These are phyloP conservation scores for Stellera chamaejasme DNA, from an alignment of 345 rosid species.

Conservation along the genomic window DNA sequence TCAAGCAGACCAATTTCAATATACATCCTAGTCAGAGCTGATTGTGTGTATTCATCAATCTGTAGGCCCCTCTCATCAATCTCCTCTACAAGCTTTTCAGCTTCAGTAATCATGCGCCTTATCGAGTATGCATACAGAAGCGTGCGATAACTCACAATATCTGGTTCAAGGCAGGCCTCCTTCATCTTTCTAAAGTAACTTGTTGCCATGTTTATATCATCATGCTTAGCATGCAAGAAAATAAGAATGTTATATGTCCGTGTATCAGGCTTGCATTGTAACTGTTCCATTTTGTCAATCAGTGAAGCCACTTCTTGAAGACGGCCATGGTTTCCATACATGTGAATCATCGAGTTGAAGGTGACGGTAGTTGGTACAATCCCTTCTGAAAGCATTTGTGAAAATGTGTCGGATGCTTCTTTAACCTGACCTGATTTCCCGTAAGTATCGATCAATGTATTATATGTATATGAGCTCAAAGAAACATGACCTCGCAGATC, in stretches of 20 bases:
- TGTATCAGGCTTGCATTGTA: slow-evolving; percentile 62
- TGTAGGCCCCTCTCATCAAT: slow-evolving; percentile 58
- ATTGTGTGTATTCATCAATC: slow-evolving; percentile 86
- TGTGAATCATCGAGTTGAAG: slow-evolving; percentile 83
- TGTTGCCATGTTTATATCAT: slow-evolving; percentile 45
- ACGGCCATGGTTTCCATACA: slow-evolving; percentile 61
- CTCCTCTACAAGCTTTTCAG: slow-evolving; percentile 58
- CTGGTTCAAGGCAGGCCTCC: slow-evolving; percentile 54
- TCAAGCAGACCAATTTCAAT: slow-evolving; percentile 67
- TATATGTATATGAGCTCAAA: slow-evolving; percentile 60
- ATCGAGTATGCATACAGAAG: slow-evolving; percentile 76
- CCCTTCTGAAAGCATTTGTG: slow-evolving; percentile 61
- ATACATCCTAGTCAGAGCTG: slow-evolving; percentile 80
- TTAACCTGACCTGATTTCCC: slow-evolving; percentile 70
- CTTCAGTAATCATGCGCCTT: slow-evolving; percentile 67
- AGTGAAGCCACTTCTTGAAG: slow-evolving; percentile 54
- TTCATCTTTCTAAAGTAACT: slow-evolving; percentile 65
- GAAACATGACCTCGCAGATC: slow-evolving; percentile 21
- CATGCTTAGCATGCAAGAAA: slow-evolving; percentile 59
- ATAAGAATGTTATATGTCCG: slow-evolving; percentile 86
- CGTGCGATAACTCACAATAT: slow-evolving; percentile 73
- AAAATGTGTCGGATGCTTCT: slow-evolving; percentile 64
- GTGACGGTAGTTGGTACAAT: slow-evolving; percentile 75
- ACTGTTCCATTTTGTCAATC: slow-evolving; percentile 70
- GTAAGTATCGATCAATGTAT: slow-evolving; percentile 79